Evolutionary conservation across 805 yeast species (phyloP), one percentile per base, ranked within the genome.

Genomic region (Cyberlindnera euphorbiae): DNA sequence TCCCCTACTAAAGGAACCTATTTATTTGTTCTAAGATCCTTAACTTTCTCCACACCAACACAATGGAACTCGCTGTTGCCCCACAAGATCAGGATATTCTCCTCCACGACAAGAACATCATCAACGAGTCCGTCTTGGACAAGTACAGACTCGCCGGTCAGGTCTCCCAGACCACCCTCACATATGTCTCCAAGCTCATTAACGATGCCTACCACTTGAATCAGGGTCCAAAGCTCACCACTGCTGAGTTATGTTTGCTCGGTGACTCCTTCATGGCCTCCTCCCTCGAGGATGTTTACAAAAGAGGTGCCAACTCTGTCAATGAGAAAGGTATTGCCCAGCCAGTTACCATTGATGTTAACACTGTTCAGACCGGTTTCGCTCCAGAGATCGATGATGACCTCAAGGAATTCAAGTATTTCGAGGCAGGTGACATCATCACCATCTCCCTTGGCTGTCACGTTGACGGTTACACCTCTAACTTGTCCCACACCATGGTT

Each of bases 391-490:
- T 82, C 35, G 88, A 79, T 55, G 83, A 79, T 46, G 67, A 67
- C 22, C 50, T 67, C 41, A 45, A 43, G 32, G 50, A 47, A 14
- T 52, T 64, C 47, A 58, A 58, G 36, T 59, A 61, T 35, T 75
- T 84, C 50, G 58, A 60, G 36, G 76, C 77, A 17, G 97, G 97
- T 33, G 97, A 93, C 59, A 70, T 89, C 32, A 86, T 86, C 23
- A 89, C 90, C 44, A 73, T 93, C 39, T 67, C 83, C 10, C 69
- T 90, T 19, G 98, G 97, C 32, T 89, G 82, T 41, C 97, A 93
- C 46, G 76, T 93, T 49, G 98, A 93, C 61, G 98, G 98, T 38
- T 93, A 89, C 66, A 84, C 97, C 10, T 79, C 95, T 2, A 76
- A 78, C 57, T 78, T 77, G 9, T 77, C 95, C 19, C 98, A 93